Conservation (phyloP, 441 rosid species). For the Euphorbia corollata region DNA sequence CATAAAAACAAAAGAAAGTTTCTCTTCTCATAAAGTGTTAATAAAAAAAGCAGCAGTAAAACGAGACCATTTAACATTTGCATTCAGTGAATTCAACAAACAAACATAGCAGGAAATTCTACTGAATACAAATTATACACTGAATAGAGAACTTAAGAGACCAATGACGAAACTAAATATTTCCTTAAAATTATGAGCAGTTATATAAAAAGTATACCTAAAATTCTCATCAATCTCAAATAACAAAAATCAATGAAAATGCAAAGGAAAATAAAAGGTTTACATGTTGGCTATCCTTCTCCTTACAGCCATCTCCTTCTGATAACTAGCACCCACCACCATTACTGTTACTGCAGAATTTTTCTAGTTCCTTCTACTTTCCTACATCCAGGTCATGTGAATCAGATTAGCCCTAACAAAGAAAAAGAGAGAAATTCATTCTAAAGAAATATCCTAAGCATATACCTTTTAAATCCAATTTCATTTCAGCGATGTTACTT, state of each 20-base stretch:
- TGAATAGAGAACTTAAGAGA: neutral
- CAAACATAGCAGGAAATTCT: no score
- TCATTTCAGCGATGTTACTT: neutral
- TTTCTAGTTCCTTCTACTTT: neutral
- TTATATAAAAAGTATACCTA: neutral
- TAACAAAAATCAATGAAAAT: neutral
- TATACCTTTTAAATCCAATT: neutral
- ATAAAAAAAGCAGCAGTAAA: neutral
- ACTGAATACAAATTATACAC: no score
- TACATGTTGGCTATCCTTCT: slow-evolving; percentile 62
- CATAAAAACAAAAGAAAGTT: no score
- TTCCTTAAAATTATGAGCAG: neutral
- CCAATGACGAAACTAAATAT: neutral
- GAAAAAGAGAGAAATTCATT: neutral
- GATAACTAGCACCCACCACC: slow-evolving; percentile 44
- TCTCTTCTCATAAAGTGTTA: no score
- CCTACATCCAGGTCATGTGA: neutral
- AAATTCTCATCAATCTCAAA: neutral
- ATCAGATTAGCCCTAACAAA: neutral
- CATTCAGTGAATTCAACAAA: neutral
- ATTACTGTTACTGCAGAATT: slow-evolving; percentile 33
- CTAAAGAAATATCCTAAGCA: neutral
- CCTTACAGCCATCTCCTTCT: slow-evolving; percentile 64
- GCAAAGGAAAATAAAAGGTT: slow-evolving; percentile 20
- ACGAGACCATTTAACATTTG: neutral